These are phyloP conservation scores for Ceratocystis alfenasii DNA, from an alignment of 2,329 filamentous ascomycete genomes.

Conservation along the genomic window DNA sequence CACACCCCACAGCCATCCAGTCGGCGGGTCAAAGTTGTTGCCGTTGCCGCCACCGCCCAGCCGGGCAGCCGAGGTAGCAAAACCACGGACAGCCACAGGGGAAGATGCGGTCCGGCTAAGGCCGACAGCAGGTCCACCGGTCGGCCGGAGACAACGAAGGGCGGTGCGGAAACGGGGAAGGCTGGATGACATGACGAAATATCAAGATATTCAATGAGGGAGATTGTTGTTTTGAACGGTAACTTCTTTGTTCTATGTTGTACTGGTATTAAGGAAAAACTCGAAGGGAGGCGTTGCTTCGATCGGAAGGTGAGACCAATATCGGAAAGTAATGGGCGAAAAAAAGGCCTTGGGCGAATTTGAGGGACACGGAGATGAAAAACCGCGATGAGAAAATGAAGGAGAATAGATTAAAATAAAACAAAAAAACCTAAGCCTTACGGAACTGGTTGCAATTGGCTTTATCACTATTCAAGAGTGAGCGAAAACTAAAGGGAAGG, in stretches of 20 bases:
- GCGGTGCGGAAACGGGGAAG: slow-evolving; percentile 4
- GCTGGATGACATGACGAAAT: slow-evolving; percentile 10
- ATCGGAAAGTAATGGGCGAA: too few species aligned
- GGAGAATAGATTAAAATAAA: not conserved
- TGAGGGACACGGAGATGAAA: not conserved
- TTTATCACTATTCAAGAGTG: not conserved
- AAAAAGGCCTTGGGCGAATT: not conserved
- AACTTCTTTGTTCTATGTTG: too few species aligned
- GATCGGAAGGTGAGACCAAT: too few species aligned
- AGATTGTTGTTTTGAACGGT: not conserved
- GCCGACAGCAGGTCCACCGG: not conserved
- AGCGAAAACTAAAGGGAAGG: not conserved
- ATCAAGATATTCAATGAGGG: not conserved
- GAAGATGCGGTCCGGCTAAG: not conserved
- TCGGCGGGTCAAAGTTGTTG: slow-evolving; percentile 76
- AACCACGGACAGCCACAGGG: slow-evolving; percentile 3
- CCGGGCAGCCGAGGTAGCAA: slow-evolving; percentile 25
- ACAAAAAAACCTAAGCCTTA: not conserved
- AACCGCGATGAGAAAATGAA: not conserved
- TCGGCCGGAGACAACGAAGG: slow-evolving; percentile 1
- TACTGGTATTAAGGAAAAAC: too few species aligned
- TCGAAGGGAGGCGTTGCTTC: too few species aligned
- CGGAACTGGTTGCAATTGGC: not conserved
- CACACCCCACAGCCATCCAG: slow-evolving; percentile 85
- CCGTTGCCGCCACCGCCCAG: slow-evolving; percentile 41